Base-by-base conservation (phyloP, 768 basidiomycete genomes). In the Tylopilus balloui region DNA sequence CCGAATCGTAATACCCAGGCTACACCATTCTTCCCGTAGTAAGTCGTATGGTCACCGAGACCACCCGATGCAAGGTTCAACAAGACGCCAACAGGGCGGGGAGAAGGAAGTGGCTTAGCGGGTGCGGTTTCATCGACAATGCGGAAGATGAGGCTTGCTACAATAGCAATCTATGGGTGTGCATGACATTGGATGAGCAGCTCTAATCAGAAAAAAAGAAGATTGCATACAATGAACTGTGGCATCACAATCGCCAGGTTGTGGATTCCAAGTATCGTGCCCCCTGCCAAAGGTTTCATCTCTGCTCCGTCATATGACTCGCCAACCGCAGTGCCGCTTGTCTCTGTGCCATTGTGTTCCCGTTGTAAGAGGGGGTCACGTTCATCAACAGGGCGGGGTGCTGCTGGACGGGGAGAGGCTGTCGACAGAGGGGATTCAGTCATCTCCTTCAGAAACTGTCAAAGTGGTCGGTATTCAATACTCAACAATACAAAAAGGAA, bases 211-310 rank as follows among this genome's bases (percentile, higher is more conserved):
- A 23, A 15, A 25, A 27, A 0, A 40, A 42, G 14, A 45, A 25
- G 12, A 12, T 28, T 43, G 77, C 91, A 57, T 63, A 94, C 93
- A 45, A 94, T 77, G 63, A 97, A 88, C 58, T 97, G 94, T 19
- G 94, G 94, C 71, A 92, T 83, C 23, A 97, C 94, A 51, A 97
- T 92, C 5, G 94, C 89, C 15, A 97, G 74, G 63, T 97, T 97
- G 62, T 97, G 94, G 34, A 97, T 92, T 3, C 94, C 94, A 35
- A 96, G 78, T 32, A 95, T 83, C 1, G 94, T 96, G 9, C 93
- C 93, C 15, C 92, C 93, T 2, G 88, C 85, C 40, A 86, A 73
- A 19, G 81, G 78, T 32, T 75, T 69, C 4, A 67, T 58, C 23
- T 75, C 66, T 27, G 57, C 35, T 10, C 9, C 49, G 19, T 36